phyloP scores from a whole-genome alignment of 2,329 filamentous ascomycete genomes.

The Dryadomyces sulphureus region DNA sequence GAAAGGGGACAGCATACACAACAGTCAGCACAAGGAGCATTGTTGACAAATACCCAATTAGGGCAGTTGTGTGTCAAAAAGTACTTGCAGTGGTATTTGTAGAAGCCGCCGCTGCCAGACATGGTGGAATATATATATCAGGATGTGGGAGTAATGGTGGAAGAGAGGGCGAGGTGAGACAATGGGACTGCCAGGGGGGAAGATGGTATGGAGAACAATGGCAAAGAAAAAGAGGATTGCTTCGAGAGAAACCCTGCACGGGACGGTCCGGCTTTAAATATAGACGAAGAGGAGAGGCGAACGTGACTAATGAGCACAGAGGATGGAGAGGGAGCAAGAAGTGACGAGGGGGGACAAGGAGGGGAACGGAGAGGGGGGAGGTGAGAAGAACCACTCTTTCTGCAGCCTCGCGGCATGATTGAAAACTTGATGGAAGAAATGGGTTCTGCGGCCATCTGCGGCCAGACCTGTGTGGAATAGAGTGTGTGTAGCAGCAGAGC shows the following conservation, averaged over 20 bases:
- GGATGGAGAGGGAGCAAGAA: not conserved
- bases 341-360: not conserved
- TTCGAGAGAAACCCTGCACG: not conserved
- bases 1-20: constrained; percentile 21
- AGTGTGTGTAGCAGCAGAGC: not conserved
- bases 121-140: constrained; percentile 13
- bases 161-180: not conserved
- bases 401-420: not conserved
- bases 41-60: constrained; percentile 34
- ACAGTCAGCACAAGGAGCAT: constrained; percentile 29
- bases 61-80: constrained; percentile 31
- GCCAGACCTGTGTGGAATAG: not conserved
- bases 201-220: not conserved
- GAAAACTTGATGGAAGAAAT: not conserved
- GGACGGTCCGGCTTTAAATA: not conserved
- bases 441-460: not conserved
- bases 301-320: not conserved
- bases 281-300: not conserved
- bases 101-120: constrained; percentile 27
- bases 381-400: not conserved
- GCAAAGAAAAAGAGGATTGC: not conserved
- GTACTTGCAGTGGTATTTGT: constrained; percentile 37
- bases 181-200: not conserved
- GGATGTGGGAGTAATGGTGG: not conserved
- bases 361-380: not conserved